Evolutionary conservation across 768 basidiomycete species (phyloP).

Genomic region (Lentinula raphanica): DNA sequence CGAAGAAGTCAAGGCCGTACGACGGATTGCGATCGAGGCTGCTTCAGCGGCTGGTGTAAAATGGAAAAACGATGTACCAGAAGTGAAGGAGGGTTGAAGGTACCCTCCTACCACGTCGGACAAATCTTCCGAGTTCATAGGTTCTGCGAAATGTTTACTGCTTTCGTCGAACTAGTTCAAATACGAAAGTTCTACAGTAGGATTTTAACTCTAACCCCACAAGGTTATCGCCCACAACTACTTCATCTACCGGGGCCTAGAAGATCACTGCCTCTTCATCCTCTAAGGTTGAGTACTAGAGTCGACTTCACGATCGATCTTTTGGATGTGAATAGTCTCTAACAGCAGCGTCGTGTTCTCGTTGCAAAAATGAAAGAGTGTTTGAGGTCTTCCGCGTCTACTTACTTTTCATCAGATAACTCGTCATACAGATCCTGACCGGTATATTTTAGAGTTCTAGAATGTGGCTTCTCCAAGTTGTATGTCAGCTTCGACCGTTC

Average conservation of each 20-base stretch:
- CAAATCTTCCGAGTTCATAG: background rate
- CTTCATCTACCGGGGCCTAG: no score
- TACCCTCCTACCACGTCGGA: background rate
- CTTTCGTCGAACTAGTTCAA: no score
- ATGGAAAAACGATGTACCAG: constrained; percentile 53
- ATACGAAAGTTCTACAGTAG: no score
- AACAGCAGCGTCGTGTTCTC: no score
- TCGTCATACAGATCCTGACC: background rate
- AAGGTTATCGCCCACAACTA: no score
- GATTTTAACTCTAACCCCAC: background rate
- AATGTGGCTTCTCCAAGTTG: background rate
- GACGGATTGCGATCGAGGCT: constrained; percentile 50
- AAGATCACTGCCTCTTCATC: background rate
- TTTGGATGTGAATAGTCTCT: no score
- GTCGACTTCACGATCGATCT: background rate
- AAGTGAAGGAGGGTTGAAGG: constrained; percentile 19
- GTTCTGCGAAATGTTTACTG: no score
- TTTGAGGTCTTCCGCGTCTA: background rate
- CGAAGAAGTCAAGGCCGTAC: constrained; percentile 48
- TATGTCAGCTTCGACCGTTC: no score
- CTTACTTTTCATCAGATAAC: background rate
- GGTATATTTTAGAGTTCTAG: background rate
- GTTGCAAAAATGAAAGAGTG: background rate
- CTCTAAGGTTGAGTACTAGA: no score
- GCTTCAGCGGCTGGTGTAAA: constrained; percentile 40